Base-by-base conservation (phyloP, 768 basidiomycete genomes). In the Trichaptum fuscoviolaceum region DNA sequence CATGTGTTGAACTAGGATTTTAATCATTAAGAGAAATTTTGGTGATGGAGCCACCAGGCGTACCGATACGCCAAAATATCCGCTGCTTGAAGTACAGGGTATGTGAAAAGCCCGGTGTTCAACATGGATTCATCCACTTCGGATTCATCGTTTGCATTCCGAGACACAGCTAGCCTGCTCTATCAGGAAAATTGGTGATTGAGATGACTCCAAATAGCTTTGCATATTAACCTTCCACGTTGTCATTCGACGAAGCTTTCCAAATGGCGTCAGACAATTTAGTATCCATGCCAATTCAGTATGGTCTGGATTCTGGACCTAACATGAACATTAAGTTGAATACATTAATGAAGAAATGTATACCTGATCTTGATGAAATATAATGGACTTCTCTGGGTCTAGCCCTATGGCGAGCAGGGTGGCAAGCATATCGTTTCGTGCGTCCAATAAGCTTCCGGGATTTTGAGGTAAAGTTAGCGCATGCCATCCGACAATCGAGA, bases 401-500 rank as follows among this genome's bases (percentile, higher is more conserved):
- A 99, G 82, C 0, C 96, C 95, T 63, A 93, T 83, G 0, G 96
- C 93, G 8, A 99, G 80, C 18, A 98, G 76, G 8, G 87, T 85
- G 0, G 95, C 94, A 26, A 96, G 80, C 85, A 92, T 88, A 59
- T 95, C 89, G 64, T 80, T 81, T 58, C 91, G 82, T 23, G 95
- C 87, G 1, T 78, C 73, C 17, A 80, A 78, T 8, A 98, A 82
- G 15, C 78, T 73, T 42, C 77, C 74, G 0, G 95, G 92, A 73
- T 95, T 81, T 80, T 96, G 95, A 6, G 95, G 95, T 26, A 99
- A 80, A 1, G 95, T 98, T 71, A 98, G 81, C 12, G 96, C 95
- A 74, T 99, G 96, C 85, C 94, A 90, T 30, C 96, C 96, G 15
- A 96, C 96, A 68, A 97, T 88, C 1, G 92, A 89, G 76, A 92